These are phyloP conservation scores for Boletus subparvulus DNA, from an alignment of 768 basidiomycete species.

Conservation along the genomic window DNA sequence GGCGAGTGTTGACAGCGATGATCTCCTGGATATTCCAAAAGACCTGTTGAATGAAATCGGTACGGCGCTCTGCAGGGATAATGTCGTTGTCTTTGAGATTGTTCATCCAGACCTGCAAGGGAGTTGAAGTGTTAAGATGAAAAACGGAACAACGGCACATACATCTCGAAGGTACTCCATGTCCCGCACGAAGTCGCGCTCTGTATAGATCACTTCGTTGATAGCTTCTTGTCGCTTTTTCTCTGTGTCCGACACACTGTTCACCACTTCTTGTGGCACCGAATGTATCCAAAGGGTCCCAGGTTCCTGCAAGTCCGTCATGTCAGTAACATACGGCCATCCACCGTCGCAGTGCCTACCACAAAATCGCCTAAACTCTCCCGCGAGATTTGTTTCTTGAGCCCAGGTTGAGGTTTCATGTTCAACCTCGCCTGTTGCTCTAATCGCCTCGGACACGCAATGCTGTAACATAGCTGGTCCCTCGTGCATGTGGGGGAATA, in stretches of 20 bases:
- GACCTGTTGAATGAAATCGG: constrained; percentile 88
- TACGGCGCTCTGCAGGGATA: constrained; percentile 72
- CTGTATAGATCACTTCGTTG: constrained; percentile 93
- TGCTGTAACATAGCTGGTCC: constrained; percentile 95
- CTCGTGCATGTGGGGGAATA: constrained; percentile 97
- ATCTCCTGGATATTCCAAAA: constrained; percentile 99
- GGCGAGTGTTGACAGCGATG: constrained; percentile 82
- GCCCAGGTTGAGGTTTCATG: constrained; percentile 89
- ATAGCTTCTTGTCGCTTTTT: constrained; percentile 97
- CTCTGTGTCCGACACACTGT: constrained; percentile 89
- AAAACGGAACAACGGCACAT: constrained; percentile 30
- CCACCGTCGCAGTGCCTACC: constrained; percentile 38
- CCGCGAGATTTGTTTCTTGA: constrained; percentile 79
- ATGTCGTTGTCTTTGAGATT: constrained; percentile 75
- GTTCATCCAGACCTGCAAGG: constrained; percentile 78
- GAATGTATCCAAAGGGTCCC: constrained; percentile 96
- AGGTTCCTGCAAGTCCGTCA: constrained; percentile 51
- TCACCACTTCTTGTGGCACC: constrained; percentile 90
- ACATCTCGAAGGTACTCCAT: constrained; percentile 98
- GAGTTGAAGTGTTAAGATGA: constrained; percentile 1
- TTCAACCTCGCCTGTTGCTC: constrained; percentile 95
- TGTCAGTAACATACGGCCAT: constrained; percentile 5
- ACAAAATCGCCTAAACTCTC: constrained; percentile 81
- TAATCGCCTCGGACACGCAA: constrained; percentile 89
- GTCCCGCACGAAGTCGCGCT: constrained; percentile 96